Conservation (phyloP, 169 alveolate species). For the Blepharisma undulans region DNA sequence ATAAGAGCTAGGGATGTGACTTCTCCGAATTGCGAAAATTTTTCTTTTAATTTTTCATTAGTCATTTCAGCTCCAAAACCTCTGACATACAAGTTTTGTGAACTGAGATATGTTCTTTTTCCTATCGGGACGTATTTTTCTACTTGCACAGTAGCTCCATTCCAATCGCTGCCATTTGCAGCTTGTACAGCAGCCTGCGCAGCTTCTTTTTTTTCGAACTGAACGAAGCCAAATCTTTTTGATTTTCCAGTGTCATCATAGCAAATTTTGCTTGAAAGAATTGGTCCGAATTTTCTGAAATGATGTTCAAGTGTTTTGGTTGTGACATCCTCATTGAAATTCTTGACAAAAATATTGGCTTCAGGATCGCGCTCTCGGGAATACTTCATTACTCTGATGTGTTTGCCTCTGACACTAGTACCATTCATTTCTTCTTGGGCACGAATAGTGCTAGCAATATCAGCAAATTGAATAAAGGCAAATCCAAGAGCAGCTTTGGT, state of each 20-base stretch:
- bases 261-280: neutral
- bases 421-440: neutral
- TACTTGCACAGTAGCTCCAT: neutral
- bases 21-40: slow-evolving; percentile 9
- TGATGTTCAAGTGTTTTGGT: slow-evolving; percentile 16
- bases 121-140: neutral
- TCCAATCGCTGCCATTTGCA: neutral
- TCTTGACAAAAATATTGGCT: slow-evolving; percentile 15
- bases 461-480: neutral
- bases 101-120: neutral
- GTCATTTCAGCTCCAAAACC: slow-evolving; percentile 19
- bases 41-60: neutral
- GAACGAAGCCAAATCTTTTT: slow-evolving; percentile 21
- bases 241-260: neutral
- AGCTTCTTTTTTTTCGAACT: slow-evolving; percentile 14
- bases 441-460: neutral
- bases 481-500: neutral
- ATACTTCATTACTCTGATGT: neutral
- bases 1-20: neutral
- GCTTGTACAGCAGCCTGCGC: neutral
- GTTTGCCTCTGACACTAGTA: neutral
- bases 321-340: neutral
- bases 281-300: neutral
- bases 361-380: neutral
- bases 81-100: slow-evolving; percentile 15